Base-by-base conservation (phyloP, 345 rosid species). In the Euphorbia lathyris region DNA sequence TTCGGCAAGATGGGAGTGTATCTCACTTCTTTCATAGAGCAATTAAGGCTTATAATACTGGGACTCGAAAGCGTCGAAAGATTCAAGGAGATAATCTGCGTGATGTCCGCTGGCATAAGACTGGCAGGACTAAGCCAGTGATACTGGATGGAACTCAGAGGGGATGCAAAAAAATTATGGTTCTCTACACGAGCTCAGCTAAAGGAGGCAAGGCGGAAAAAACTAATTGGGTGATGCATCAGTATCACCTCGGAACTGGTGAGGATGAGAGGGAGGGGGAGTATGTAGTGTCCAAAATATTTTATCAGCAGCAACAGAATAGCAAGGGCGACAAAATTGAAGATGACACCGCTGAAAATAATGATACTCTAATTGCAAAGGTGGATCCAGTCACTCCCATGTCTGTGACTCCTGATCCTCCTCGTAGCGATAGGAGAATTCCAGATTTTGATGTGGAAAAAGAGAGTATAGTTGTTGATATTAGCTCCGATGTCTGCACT, bases 171-270 rank as follows among this genome's bases (percentile, higher is more conserved):
- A 95, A 95, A 59, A 86, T 90, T 45, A 95, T 95, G 99, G 97
- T 95, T 74, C 97, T 92, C 29, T 92, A 95, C 67, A 71, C 58
- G 56, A 84, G 80, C 76, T 42, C 50, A 50, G 72, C 26, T 57
- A 81, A 67, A 76, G 97, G 96, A 57, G 96, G 90, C 13, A 95
- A 88, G 76, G 63, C 92, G 12, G 92, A 85, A 68, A 95, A 92
- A 79, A 86, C 99, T 7, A 92, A 90, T 67, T 92, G 97, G 99
- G 93, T 87, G 72, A 95, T 95, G 99, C 99, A 92, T 70, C 99
- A 95, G 51, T 95, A 95, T 76, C 99, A 95, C 78, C 81, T 95
- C 38, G 99, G 99, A 69, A 88, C 86, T 1, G 87, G 77, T 36
- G 97, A 95, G 78, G 99, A 91, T 51, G 99, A 95, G 82, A 88